A percentile compares a stretch with the other conserved stretches of the same genome.
Conservation (phyloP, 495 filamentous ascomycete genomes). For the Ascobolus immersus region DNA sequence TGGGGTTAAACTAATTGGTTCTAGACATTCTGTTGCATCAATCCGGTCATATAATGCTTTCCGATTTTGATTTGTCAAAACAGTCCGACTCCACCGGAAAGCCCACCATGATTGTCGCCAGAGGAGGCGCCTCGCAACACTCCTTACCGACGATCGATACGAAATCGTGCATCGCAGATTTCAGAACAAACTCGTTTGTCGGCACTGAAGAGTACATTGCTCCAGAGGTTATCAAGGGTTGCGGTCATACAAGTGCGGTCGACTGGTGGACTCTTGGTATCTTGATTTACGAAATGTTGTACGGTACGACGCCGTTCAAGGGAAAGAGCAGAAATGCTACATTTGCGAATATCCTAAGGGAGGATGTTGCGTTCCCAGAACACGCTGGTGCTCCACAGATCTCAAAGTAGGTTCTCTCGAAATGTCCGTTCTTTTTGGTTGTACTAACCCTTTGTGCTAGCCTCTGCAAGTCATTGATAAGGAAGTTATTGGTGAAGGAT, state of each 20-base stretch:
- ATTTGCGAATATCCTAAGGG: constrained; percentile 86
- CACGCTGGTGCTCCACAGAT: constrained; percentile 59
- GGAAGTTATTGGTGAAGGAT: constrained; percentile 93
- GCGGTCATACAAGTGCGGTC: constrained; percentile 89
- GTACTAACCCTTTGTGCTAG: constrained; percentile 22
- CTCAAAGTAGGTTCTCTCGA: constrained; percentile 43
- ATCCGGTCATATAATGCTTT: constrained; percentile 97
- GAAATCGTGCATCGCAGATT: constrained; percentile 93
- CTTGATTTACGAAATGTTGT: constrained; percentile 96
- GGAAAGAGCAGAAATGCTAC: constrained; percentile 96
- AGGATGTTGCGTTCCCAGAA: constrained; percentile 88
- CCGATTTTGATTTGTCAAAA: constrained; percentile 94
- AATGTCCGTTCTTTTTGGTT: neutral
- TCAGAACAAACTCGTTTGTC: constrained; percentile 94
- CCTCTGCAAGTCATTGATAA: constrained; percentile 85
- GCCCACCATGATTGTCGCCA: constrained; percentile 86
- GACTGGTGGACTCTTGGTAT: constrained; percentile 99
- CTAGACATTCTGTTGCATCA: constrained; percentile 91
- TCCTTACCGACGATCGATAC: constrained; percentile 89
- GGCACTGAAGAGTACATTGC: constrained; percentile 98
- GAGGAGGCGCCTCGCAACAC: constrained; percentile 52
- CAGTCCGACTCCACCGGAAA: constrained; percentile 90
- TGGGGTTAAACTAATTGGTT: neutral
- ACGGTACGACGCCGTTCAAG: constrained; percentile 94
- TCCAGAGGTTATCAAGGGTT: constrained; percentile 94